Evolutionary conservation across 179 eudicot species (phyloP), one percentile per base, ranked within the genome.

Genomic region (Gypsophila paniculata): DNA sequence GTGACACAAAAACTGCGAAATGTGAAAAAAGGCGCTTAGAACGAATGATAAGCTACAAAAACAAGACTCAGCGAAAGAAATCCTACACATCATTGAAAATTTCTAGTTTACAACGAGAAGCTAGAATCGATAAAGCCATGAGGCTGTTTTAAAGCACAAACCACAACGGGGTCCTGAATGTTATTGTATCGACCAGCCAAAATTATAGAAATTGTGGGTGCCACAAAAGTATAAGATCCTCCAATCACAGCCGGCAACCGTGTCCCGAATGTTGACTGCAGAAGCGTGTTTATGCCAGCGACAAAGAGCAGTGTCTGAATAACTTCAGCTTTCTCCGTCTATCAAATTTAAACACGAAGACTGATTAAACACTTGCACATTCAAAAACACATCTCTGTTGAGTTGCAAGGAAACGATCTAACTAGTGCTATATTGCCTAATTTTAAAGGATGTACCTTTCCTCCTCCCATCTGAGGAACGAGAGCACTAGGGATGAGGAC

Each of bases 381-480:
- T n/a, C n/a, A n/a, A n/a, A n/a, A n/a, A n/a, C n/a, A n/a, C n/a
- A n/a, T n/a, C n/a, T n/a, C n/a, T n/a, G n/a, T n/a, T n/a, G n/a
- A n/a, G n/a, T n/a, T n/a, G n/a, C n/a, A n/a, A n/a, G n/a, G n/a
- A 21, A 62, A 39, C 36, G 73, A 4, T 61, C 8, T 2, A 17
- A 51, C 6, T 17, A 19, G 15, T 32, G 46, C 71, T 46, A 46
- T 12, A 25, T 55, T 42, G 38, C 10, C 3, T 29, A 23, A 48
- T 36, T 73, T 51, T 49, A 17, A 18, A 62, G 67, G 23, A n/a
- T 87, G 80, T 82, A 94, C 97, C 83, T 88, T 91, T 82, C 96
- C 95, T 73, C 98, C 98, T 72, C 98, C 98, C 98, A 93, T 93
- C 72, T 91, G 98, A 57, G 97, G 97, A 78, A 93, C 98, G 69